phyloP scores from a whole-genome alignment of 176 grass and related monocot genomes.

The Thalia dealbata region DNA sequence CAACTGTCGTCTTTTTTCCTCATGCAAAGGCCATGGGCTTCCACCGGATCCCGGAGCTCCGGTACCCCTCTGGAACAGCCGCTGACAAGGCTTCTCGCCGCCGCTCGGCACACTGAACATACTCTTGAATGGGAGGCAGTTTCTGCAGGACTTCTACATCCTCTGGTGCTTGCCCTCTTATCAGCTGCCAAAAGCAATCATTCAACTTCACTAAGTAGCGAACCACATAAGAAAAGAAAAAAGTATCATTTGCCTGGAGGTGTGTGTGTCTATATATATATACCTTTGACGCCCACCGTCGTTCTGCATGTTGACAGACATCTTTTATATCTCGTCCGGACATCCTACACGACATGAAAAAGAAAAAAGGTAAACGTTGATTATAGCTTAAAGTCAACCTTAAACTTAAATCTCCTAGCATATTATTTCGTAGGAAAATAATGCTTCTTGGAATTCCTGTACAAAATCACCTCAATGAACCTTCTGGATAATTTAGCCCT shows the following conservation, averaged over 20 bases:
- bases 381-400: background rate
- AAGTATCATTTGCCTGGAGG: background rate
- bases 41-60: conserved; percentile 11
- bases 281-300: conserved; percentile 95
- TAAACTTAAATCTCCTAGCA: too few species aligned
- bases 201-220: conserved; percentile 1
- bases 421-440: too few species aligned
- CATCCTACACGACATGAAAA: conserved; percentile 41
- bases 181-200: conserved; percentile 38
- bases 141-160: conserved; percentile 30
- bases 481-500: background rate
- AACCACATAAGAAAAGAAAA: background rate
- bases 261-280: too few species aligned
- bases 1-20: conserved; percentile 3
- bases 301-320: conserved; percentile 91
- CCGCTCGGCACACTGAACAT: conserved; percentile 46
- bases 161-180: conserved; percentile 59
- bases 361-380: background rate
- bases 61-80: conserved; percentile 3
- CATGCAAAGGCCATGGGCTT: conserved; percentile 40
- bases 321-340: conserved; percentile 90
- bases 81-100: conserved; percentile 39
- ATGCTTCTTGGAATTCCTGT: background rate
- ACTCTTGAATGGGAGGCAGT: conserved; percentile 72
- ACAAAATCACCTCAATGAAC: background rate